Base-by-base conservation (phyloP, 1,284 basidiomycete species). In the Ustilago lituana region DNA sequence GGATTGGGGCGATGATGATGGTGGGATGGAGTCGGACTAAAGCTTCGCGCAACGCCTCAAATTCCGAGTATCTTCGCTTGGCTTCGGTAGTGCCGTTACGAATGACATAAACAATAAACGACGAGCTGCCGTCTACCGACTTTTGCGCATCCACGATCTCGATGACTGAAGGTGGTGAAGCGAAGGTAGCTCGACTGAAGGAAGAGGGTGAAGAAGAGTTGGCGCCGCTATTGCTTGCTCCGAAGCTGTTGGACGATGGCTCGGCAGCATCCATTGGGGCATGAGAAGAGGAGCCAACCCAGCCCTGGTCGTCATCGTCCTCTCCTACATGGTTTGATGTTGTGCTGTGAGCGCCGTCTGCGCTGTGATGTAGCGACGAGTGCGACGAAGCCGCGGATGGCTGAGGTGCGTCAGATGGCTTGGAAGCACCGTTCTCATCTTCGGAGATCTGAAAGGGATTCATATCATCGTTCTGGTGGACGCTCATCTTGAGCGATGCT, bases 21-120 rank as follows among this genome's bases (percentile, higher is more conserved):
- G 94, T 97, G 0, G 96, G 96, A 82, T 98, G 97, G 49, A 99
- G 86, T 70, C 89, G 91, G 40, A 89, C 86, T 41, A 99, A 87
- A 54, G 88, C 91, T 53, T 88, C 87, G 51, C 96, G 89, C 40
- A 99, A 85, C 20, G 93, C 93, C 83, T 98, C 93, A 82, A 99
- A 99, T 80, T 98, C 93, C 5, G 95, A 98, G 83, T 98, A 99
- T 33, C 96, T 88, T 74, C 97, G 91, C 41, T 89, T 88, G 5
- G 92, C 89, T 77, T 92, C 90, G n/a, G 89, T 86, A 68, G 86
- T 88, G 68, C 93, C 94, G 44, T 93, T 90, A 54, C 87, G 88
- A 77, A 98, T 94, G 61, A 95, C 88, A 85, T 98, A 98, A 70
- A 91, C 89, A 82, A 98, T 98, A 81, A 96, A 98, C 9, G 91